A percentile compares a stretch with the other conserved stretches of the same genome.
phyloP scores from a whole-genome alignment of 805 yeast genomes.

The Allodekkera sacchari region DNA sequence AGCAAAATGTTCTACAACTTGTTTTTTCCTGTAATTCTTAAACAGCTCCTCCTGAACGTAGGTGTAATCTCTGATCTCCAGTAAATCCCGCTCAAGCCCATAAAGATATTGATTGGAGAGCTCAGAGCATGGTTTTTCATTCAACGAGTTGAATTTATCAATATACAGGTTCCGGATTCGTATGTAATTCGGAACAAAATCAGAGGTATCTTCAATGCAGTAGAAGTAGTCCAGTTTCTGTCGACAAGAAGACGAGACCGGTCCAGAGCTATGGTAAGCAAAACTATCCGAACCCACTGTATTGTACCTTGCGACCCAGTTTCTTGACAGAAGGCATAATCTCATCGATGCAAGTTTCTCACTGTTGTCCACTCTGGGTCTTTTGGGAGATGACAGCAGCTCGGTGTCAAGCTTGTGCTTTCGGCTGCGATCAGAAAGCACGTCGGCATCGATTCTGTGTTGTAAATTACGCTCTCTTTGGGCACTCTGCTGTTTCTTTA shows the following conservation, averaged over 20 bases:
- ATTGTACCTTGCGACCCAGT: too few species aligned
- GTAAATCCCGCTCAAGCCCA: constrained; percentile 23
- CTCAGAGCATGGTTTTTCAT: background rate
- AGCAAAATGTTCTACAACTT: constrained; percentile 17
- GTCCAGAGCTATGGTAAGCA: too few species aligned
- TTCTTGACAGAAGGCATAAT: background rate
- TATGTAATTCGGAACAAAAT: constrained; percentile 5
- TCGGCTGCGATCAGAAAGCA: too few species aligned
- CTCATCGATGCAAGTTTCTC: background rate
- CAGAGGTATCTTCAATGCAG: constrained; percentile 2
- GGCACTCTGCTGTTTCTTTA: too few species aligned
- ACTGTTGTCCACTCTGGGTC: too few species aligned
- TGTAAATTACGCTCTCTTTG: too few species aligned
- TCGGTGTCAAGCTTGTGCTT: too few species aligned
- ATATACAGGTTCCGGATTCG: constrained; percentile 5
- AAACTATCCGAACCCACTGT: too few species aligned
- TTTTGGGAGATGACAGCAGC: too few species aligned
- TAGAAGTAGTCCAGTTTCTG: constrained; percentile 1
- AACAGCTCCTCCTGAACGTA: constrained; percentile 18
- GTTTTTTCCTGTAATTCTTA: constrained; percentile 19
- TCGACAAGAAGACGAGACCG: too few species aligned
- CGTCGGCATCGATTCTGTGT: too few species aligned
- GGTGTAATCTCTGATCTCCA: constrained; percentile 27
- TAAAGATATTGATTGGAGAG: constrained; percentile 6
- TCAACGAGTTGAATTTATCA: constrained; percentile 6